Evolutionary conservation across 2,329 filamentous ascomycete genomes (phyloP).

Genomic region (Emmonsiellopsis sp.): DNA sequence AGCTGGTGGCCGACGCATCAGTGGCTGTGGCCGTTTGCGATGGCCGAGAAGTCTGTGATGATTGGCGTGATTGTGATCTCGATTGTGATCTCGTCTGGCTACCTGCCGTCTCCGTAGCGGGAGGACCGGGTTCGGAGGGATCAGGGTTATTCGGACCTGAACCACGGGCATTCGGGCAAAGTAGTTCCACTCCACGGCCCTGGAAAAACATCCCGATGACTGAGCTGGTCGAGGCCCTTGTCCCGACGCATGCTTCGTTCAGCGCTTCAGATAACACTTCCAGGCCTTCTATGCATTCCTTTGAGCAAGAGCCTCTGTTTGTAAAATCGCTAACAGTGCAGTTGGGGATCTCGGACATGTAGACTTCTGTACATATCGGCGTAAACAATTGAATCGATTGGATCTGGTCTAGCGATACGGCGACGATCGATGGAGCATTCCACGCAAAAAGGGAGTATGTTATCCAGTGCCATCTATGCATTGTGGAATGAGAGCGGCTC

Average conservation of each 20-base stretch:
- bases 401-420: background rate
- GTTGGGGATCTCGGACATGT: background rate
- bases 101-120: background rate
- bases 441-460: background rate
- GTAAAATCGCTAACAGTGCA: constrained; percentile 7
- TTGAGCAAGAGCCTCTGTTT: constrained; percentile 10
- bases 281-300: constrained; percentile 11
- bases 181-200: constrained; percentile 7
- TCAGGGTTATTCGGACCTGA: background rate
- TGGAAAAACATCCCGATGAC: constrained; percentile 16
- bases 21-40: background rate
- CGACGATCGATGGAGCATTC: background rate
- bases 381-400: constrained; percentile 2
- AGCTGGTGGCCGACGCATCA: background rate
- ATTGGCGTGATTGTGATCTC: too few species aligned
- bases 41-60: background rate
- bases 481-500: background rate
- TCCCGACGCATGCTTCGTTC: constrained; percentile 10
- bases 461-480: background rate
- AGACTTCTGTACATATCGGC: background rate
- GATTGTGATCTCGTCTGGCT: too few species aligned
- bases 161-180: constrained; percentile 12
- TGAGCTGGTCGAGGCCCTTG: constrained; percentile 11
- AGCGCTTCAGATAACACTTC: constrained; percentile 8
- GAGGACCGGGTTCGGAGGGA: background rate